Evolutionary conservation across 176 grass and related monocot species (phyloP).

Genomic region (Avena eriantha): DNA sequence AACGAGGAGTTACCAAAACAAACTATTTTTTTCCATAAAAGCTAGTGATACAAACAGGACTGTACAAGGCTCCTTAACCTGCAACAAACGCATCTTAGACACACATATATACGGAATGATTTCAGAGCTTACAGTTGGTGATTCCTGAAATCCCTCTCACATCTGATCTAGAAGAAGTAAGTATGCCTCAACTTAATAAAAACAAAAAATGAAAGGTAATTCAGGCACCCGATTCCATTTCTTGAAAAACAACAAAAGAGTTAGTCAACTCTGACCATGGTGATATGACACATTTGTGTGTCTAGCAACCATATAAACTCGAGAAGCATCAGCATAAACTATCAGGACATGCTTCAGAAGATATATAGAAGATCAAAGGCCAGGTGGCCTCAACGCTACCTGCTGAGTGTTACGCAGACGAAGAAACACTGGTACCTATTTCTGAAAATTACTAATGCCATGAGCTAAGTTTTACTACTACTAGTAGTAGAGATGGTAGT

Average conservation of each 20-base stretch:
- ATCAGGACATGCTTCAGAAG: not conserved
- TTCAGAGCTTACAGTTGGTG: not conserved
- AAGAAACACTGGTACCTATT: not conserved
- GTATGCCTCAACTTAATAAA: not conserved
- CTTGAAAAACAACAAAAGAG: not conserved
- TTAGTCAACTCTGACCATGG: not conserved
- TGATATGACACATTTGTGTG: not conserved
- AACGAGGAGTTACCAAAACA: not conserved
- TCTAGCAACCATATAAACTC: not conserved
- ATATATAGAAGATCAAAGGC: too few relatives aligned
- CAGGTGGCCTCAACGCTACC: not conserved
- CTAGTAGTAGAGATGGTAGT: not conserved
- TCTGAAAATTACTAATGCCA: not conserved
- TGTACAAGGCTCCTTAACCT: not conserved
- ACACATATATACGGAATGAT: not conserved
- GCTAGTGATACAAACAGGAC: not conserved
- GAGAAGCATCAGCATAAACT: slow-evolving; percentile 5
- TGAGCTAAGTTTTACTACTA: not conserved
- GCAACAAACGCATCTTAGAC: not conserved
- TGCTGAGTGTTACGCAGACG: not conserved
- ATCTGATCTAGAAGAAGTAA: not conserved
- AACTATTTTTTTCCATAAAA: not conserved
- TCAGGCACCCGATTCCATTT: not conserved
- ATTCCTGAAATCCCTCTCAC: not conserved
- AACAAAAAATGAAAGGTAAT: not conserved